A percentile compares a stretch with the other conserved stretches of the same genome.
phyloP scores from a whole-genome alignment of 2,329 filamentous ascomycete genomes.

The Septoria petroselini region DNA sequence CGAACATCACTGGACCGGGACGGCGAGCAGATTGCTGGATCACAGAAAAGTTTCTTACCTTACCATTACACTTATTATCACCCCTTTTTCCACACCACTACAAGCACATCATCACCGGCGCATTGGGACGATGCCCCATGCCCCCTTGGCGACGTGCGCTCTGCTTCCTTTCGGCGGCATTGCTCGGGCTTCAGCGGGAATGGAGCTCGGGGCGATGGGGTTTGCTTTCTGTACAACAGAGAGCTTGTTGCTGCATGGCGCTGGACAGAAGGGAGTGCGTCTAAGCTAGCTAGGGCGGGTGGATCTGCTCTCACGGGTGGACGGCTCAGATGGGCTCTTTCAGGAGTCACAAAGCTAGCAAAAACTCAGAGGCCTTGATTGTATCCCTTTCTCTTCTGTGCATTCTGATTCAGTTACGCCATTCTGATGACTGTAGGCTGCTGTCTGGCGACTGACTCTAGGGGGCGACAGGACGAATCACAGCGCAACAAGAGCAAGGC shows the following conservation, averaged over 20 bases:
- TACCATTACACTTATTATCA: conserved; percentile 17
- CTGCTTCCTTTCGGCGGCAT: conserved; percentile 21
- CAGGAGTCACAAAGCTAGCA: conserved; percentile 10
- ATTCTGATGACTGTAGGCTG: no score
- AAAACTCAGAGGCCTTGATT: conserved; percentile 9
- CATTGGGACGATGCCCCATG: not conserved
- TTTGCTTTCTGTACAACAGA: conserved; percentile 27
- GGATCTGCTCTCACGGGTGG: conserved; percentile 20
- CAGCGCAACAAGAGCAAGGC: no score
- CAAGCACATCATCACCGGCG: not conserved
- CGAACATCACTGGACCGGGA: conserved; percentile 13
- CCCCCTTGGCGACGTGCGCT: conserved; percentile 1
- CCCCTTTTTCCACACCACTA: conserved; percentile 11
- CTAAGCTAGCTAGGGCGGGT: conserved; percentile 16
- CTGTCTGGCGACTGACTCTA: no score
- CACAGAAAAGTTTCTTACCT: conserved; percentile 27
- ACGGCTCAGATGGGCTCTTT: conserved; percentile 4
- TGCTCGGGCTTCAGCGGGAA: conserved; percentile 11
- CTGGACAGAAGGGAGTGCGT: conserved; percentile 4
- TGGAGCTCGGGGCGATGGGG: conserved; percentile 17
- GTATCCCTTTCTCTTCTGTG: not conserved
- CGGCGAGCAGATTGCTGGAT: conserved; percentile 27
- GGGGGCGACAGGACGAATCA: no score
- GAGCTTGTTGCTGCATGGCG: conserved; percentile 23
- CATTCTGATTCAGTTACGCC: no score